These are phyloP conservation scores for Xanthoconium purpureum DNA, from an alignment of 768 basidiomycete genomes.

Conservation along the genomic window DNA sequence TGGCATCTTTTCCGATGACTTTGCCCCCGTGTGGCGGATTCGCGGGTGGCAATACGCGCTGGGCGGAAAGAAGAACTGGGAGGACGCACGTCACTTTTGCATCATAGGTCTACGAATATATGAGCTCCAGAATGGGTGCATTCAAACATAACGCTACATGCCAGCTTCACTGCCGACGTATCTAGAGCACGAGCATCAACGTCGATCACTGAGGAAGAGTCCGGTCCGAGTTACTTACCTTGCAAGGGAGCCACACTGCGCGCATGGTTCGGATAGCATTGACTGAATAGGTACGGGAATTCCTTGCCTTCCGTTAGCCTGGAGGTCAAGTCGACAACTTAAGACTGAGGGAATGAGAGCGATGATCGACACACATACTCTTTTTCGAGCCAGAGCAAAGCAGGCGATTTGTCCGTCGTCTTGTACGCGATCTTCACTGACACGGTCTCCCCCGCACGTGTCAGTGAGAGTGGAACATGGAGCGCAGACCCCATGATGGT, in stretches of 20 bases:
- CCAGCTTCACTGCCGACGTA: constrained; percentile 58
- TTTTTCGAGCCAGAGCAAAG: constrained; percentile 39
- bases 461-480: constrained; percentile 49
- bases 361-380: constrained; percentile 40
- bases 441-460: constrained; percentile 35
- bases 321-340: background rate
- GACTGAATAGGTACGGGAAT: constrained; percentile 90
- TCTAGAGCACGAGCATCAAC: constrained; percentile 39
- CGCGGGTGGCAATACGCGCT: constrained; percentile 8
- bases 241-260: constrained; percentile 62
- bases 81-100: too few relatives aligned
- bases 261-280: constrained; percentile 90
- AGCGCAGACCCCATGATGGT: constrained; percentile 77
- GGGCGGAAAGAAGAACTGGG: constrained; percentile 30
- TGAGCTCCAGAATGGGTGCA: constrained; percentile 65
- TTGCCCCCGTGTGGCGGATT: background rate
- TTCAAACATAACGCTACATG: constrained; percentile 55
- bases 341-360: too few relatives aligned
- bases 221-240: too few relatives aligned
- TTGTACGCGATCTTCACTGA: constrained; percentile 60
- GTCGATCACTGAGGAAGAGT: background rate
- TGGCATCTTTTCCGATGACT: constrained; percentile 41
- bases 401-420: constrained; percentile 71
- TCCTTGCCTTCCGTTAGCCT: constrained; percentile 85
- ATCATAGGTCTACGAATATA: too few relatives aligned